Conservation (phyloP, 352 stramenopile species). For the Globisporangium splendens region DNA sequence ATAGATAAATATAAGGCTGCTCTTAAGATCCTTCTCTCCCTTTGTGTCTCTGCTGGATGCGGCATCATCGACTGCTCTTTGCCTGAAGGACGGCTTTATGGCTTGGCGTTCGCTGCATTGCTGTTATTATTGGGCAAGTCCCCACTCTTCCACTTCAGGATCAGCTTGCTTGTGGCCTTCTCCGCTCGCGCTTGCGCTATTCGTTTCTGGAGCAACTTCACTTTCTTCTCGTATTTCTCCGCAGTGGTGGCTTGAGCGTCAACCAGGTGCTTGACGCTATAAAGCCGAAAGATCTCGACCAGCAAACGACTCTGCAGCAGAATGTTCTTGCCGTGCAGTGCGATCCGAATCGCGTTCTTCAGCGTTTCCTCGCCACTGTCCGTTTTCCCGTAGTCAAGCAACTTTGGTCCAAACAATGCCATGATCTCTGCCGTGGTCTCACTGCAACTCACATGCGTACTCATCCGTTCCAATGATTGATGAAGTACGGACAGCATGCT, state of each 20-base stretch:
- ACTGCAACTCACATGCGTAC: constrained; percentile 40
- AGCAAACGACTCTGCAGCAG: constrained; percentile 65
- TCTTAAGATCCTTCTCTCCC: not conserved
- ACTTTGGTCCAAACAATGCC: constrained; percentile 57
- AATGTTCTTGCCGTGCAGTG: constrained; percentile 62
- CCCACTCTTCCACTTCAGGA: constrained; percentile 48
- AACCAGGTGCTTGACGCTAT: constrained; percentile 30
- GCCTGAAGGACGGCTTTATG: not conserved
- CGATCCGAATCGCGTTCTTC: constrained; percentile 47
- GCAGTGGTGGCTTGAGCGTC: constrained; percentile 40
- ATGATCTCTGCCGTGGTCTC: constrained; percentile 67
- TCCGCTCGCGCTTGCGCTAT: constrained; percentile 44
- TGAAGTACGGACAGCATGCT: constrained; percentile 40
- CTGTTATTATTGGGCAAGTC: constrained; percentile 4
- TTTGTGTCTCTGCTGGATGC: not conserved
- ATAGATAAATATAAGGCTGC: constrained; percentile 7
- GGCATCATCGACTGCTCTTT: not conserved
- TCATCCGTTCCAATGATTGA: constrained; percentile 40
- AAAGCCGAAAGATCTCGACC: constrained; percentile 53
- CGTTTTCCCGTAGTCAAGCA: constrained; percentile 32
- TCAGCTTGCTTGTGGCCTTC: constrained; percentile 23
- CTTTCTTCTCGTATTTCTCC: constrained; percentile 71
- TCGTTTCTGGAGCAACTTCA: constrained; percentile 39
- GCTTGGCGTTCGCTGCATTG: not conserved
- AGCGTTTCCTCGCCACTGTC: constrained; percentile 62